phyloP scores from a whole-genome alignment of 352 stramenopile species.

The Pythium aquatile region DNA sequence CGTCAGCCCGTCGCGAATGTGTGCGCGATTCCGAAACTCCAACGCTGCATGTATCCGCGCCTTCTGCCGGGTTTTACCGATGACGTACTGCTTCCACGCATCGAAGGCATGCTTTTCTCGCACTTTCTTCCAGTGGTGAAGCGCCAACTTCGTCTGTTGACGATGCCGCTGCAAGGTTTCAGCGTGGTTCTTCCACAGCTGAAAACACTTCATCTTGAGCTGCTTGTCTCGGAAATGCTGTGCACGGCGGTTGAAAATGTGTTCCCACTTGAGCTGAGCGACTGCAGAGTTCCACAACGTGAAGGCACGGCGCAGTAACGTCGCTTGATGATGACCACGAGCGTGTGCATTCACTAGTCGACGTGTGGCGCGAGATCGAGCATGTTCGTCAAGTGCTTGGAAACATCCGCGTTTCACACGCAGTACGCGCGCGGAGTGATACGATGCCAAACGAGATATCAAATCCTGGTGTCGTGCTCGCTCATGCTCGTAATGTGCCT shows the following conservation, averaged over 20 bases:
- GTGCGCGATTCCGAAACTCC: constrained; percentile 45
- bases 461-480: constrained; percentile 2
- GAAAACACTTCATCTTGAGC: constrained; percentile 33
- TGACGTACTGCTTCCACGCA: constrained; percentile 38
- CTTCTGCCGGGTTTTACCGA: constrained; percentile 32
- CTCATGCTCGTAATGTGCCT: background rate
- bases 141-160: constrained; percentile 29
- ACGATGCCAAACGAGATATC: background rate
- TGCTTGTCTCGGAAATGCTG: constrained; percentile 29
- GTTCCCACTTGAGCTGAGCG: constrained; percentile 38
- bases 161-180: constrained; percentile 18
- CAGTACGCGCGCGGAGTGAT: background rate
- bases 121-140: constrained; percentile 58
- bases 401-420: constrained; percentile 9
- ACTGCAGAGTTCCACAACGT: constrained; percentile 34
- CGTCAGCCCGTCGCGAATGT: constrained; percentile 42
- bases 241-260: constrained; percentile 40
- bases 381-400: constrained; percentile 11
- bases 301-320: constrained; percentile 28
- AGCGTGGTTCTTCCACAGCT: constrained; percentile 33
- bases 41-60: constrained; percentile 47
- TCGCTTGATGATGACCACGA: constrained; percentile 29
- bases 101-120: constrained; percentile 33
- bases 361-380: constrained; percentile 1
- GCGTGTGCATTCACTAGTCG: constrained; percentile 30